These are phyloP conservation scores for Fusarium bulbicola DNA, from an alignment of 2,329 filamentous ascomycete species.

Conservation along the genomic window DNA sequence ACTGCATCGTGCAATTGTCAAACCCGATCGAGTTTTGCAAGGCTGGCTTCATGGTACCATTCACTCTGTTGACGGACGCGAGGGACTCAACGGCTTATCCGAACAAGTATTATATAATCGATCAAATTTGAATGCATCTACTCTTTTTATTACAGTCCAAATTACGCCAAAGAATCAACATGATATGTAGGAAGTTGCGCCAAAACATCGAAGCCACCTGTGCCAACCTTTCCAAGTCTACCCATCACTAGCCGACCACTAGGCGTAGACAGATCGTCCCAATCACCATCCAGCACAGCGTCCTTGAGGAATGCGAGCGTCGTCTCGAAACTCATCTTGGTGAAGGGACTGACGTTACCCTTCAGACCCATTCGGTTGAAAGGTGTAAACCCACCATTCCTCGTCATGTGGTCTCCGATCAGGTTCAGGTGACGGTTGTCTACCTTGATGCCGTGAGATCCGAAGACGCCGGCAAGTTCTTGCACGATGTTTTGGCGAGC, in stretches of 20 bases:
- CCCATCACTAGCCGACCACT: conserved; percentile 91
- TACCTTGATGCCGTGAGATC: conserved; percentile 89
- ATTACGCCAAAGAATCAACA: conserved; percentile 45
- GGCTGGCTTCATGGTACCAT: not conserved
- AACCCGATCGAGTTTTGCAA: not conserved
- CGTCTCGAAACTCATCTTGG: conserved; percentile 99
- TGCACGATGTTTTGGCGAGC: conserved; percentile 86
- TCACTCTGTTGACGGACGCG: not conserved
- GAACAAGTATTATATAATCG: conserved; percentile 11
- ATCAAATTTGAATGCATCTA: conserved; percentile 31
- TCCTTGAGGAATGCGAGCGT: conserved; percentile 94
- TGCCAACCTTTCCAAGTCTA: conserved; percentile 82
- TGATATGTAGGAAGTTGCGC: conserved; percentile 66
- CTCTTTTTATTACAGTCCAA: conserved; percentile 33
- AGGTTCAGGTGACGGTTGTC: conserved; percentile 93
- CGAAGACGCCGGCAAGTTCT: conserved; percentile 88
- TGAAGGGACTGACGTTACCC: conserved; percentile 87
- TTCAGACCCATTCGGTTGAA: conserved; percentile 92
- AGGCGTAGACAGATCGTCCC: conserved; percentile 86
- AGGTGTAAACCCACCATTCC: conserved; percentile 85
- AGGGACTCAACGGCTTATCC: not conserved
- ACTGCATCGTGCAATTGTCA: not conserved
- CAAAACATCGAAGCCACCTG: conserved; percentile 91
- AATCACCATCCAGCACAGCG: conserved; percentile 88
- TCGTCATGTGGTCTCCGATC: conserved; percentile 98